phyloP scores from a whole-genome alignment of 805 yeast species.

The Cyberlindnera japonica region DNA sequence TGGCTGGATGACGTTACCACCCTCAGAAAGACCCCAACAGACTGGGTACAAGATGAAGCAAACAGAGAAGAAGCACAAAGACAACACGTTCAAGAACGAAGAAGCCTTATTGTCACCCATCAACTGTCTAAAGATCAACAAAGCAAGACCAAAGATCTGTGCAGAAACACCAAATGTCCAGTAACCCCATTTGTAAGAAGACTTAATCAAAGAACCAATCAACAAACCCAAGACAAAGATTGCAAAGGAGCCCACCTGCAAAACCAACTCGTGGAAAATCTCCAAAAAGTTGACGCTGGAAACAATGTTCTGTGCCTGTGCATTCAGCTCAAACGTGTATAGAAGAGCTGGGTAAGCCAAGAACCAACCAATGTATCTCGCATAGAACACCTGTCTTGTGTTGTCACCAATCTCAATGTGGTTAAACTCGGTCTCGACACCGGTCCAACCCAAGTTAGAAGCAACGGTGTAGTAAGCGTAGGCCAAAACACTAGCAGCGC shows the following conservation, averaged over 20 bases:
- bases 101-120: conserved; percentile 12
- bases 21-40: conserved; percentile 50
- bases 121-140: conserved; percentile 30
- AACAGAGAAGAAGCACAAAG: conserved; percentile 30
- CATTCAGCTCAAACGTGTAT: conserved; percentile 29
- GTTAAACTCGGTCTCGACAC: conserved; percentile 43
- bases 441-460: conserved; percentile 55
- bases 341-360: conserved; percentile 45
- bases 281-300: conserved; percentile 16
- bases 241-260: conserved; percentile 42
- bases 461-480: conserved; percentile 53
- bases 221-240: conserved; percentile 50
- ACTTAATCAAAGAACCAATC: conserved; percentile 51
- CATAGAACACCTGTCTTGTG: conserved; percentile 52
- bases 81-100: conserved; percentile 6
- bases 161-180: conserved; percentile 50
- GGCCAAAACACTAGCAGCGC: conserved; percentile 40
- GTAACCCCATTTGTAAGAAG: conserved; percentile 69
- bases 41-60: conserved; percentile 44
- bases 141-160: conserved; percentile 36
- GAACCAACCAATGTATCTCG: conserved; percentile 56
- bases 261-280: conserved; percentile 29
- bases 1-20: conserved; percentile 52
- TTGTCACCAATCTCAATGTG: conserved; percentile 37
- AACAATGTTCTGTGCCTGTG: conserved; percentile 20